Percentiles rank a stretch among this genome's conserved stretches.
Evolutionary conservation across 148 eudicot genomes (phyloP).

Genomic region (Vaccinium darrowii): DNA sequence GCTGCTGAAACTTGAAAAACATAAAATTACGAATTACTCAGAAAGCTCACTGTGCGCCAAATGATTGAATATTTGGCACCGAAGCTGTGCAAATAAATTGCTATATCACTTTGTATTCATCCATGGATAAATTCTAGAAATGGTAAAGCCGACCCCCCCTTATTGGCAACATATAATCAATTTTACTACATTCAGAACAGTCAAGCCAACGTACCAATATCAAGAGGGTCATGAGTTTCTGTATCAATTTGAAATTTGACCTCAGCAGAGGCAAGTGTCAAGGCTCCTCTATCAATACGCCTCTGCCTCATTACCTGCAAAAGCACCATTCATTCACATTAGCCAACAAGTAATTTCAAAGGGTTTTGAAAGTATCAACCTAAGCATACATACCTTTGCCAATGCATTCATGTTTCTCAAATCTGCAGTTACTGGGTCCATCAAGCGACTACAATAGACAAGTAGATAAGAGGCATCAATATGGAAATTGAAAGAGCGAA

Average conservation of each 20-base stretch:
- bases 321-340: conserved; percentile 6
- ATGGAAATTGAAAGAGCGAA: neutral
- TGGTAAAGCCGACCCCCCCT: neutral
- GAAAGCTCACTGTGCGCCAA: neutral
- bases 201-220: conserved; percentile 59
- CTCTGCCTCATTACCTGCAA: conserved; percentile 85
- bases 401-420: conserved; percentile 85
- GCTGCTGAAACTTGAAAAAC: neutral
- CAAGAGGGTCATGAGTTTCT: conserved; percentile 98
- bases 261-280: conserved; percentile 99
- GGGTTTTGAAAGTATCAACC: conserved; percentile 1
- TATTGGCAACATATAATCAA: neutral
- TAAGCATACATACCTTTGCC: conserved; percentile 65
- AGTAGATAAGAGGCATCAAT: conserved; percentile 13
- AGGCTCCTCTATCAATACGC: conserved; percentile 94
- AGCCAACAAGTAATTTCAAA: conserved; percentile 2
- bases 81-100: neutral
- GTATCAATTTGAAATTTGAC: conserved; percentile 97
- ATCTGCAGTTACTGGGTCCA: conserved; percentile 87
- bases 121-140: neutral
- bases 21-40: neutral
- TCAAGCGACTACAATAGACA: conserved; percentile 64
- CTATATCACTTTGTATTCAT: neutral
- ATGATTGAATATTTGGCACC: neutral
- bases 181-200: neutral